Percentiles rank a stretch among this genome's conserved stretches.
Conservation (phyloP, 129 eudicot genomes). For the Lactuca sativa region DNA sequence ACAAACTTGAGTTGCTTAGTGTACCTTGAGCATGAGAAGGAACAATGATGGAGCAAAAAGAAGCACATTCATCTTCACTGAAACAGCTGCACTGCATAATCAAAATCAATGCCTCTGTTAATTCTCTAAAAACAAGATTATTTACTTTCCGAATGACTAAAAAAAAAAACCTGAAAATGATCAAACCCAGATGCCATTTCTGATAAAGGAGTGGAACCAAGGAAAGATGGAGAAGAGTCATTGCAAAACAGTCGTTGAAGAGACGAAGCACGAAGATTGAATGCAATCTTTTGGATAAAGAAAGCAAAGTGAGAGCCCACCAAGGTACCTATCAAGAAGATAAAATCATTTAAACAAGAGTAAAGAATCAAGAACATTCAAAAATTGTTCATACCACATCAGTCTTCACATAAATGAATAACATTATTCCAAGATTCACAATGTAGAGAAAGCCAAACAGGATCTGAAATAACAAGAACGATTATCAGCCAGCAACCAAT, state of each 20-base stretch:
- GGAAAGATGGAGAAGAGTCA: conserved; percentile 82
- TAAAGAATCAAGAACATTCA: too few species aligned
- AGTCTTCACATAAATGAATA: conserved; percentile 77
- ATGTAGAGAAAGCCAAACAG: conserved; percentile 75
- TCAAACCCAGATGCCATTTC: conserved; percentile 82
- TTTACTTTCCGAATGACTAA: neutral
- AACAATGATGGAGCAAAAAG: conserved; percentile 90
- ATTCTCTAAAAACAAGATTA: neutral
- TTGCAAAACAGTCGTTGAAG: conserved; percentile 94
- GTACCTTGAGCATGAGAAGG: conserved; percentile 89
- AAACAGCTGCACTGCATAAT: conserved; percentile 82
- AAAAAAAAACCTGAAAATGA: conserved; percentile 70
- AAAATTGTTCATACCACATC: conserved; percentile 68
- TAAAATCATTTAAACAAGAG: neutral
- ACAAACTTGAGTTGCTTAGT: neutral
- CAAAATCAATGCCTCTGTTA: conserved; percentile 11
- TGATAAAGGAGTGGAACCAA: conserved; percentile 65
- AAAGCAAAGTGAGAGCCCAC: conserved; percentile 92
- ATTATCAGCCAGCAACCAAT: conserved; percentile 1
- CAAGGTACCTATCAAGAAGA: conserved; percentile 72
- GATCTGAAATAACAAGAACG: conserved; percentile 52
- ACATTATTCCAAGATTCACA: conserved; percentile 77
- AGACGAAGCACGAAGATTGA: conserved; percentile 89
- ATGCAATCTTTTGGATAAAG: conserved; percentile 82
- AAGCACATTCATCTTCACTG: conserved; percentile 95